Base-by-base conservation (phyloP, 2,329 filamentous ascomycete genomes). In the Exophiala oligosperma region DNA sequence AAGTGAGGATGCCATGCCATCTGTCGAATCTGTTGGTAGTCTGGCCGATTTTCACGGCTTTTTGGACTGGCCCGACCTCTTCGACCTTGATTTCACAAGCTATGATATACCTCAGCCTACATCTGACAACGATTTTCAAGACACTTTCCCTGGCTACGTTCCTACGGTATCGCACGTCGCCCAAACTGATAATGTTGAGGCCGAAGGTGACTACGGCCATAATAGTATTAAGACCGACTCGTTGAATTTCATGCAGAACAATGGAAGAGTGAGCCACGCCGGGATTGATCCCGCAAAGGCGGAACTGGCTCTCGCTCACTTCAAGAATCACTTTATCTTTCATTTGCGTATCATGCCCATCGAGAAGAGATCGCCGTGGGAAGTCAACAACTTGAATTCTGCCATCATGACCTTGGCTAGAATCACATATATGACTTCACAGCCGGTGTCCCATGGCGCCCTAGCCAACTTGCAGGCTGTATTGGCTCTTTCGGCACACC, bases 321-420 rank as follows among this genome's bases (percentile, higher is more conserved):
- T 72, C 32, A 68, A 70, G 23, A 66, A 71, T 37, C 57, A 65
- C 17, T 69, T 73, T 2, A 69, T 73, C 37, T 64, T 67, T 1
- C 67, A 68, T 3, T 69, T 73, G 49, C 67, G 68, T 62, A 65
- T 68, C 9, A 65, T 72, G 49, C 70, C 70, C 1, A 61, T 68
- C 4, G 66, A 67, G 1, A 61, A 68, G 29, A 72, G 73, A 51
- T 71, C 70, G 1, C 71, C 71, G 2, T 73, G 70, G 70, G 68
- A 69, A 49, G 69, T 71, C 12, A 47, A 72, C 41, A 71, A 72
- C 43, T 56, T 72, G 3, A 65, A 71, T 0, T 64, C 66, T 8
- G 72, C 71, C 1, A 64, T 73, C 8, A 59, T 69, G 3, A 70
- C 71, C 6, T 68, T 68, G 46, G 66, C 67, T 5, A 70, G 72